These are phyloP conservation scores for Rhizopogon salebrosus DNA, from an alignment of 768 basidiomycete species.

Conservation along the genomic window DNA sequence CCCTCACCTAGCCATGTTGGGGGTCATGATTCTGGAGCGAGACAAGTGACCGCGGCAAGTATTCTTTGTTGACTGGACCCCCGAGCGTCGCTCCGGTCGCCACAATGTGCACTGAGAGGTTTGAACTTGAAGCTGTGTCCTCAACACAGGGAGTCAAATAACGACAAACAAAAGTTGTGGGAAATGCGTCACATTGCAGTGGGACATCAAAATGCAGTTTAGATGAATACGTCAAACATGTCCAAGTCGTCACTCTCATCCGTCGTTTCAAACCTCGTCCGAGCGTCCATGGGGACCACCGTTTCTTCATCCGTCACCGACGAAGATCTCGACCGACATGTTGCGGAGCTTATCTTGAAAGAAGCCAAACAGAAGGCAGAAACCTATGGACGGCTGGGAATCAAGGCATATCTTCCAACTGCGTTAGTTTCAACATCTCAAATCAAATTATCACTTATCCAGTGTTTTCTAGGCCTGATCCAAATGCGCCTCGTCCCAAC, in stretches of 20 bases:
- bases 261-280: constrained; percentile 77
- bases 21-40: no score
- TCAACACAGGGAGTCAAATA: constrained; percentile 15
- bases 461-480: constrained; percentile 45
- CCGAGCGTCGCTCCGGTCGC: no score
- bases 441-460: not conserved
- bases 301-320: constrained; percentile 58
- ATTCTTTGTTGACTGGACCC: no score
- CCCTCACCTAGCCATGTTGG: no score
- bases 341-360: constrained; percentile 85
- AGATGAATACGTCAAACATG: constrained; percentile 19
- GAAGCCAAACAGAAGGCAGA: constrained; percentile 93
- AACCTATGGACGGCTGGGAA: constrained; percentile 68
- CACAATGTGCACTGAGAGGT: no score
- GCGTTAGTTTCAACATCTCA: constrained; percentile 33
- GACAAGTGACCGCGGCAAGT: no score
- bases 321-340: constrained; percentile 86
- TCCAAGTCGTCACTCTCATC: constrained; percentile 63
- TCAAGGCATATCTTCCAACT: constrained; percentile 69
- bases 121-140: no score
- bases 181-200: not conserved
- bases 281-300: constrained; percentile 72
- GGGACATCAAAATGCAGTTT: not conserved
- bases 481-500: constrained; percentile 72
- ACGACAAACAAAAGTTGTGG: constrained; percentile 8